Base-by-base conservation (phyloP, 2,329 filamentous ascomycete genomes). In the Botryotinia globosa region DNA sequence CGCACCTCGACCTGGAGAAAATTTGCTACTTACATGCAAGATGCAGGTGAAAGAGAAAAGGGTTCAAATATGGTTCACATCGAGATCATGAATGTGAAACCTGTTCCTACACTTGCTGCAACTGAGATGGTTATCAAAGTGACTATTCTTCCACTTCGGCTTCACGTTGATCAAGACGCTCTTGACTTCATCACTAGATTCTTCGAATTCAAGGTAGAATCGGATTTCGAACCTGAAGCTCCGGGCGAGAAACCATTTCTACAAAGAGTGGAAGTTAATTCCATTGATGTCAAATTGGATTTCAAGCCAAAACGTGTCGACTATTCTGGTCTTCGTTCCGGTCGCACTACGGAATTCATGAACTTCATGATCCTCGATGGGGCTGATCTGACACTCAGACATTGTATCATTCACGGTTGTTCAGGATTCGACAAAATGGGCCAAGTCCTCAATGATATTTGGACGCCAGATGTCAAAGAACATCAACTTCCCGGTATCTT, bases 221-320 rank as follows among this genome's bases (percentile, higher is more conserved):
- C 84, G 2, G 83, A 83, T 14, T 84, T 87, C 0, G 83, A 84
- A 7, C 85, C 89, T 44, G 83, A 85, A 4, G 87, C 89, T 1
- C 87, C 89, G 3, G 90, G 90, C 63, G 94, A 97, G 71, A 84
- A 91, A 10, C 93, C 94, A 0, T 99, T 98, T 81, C 85, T 99
- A 1, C 95, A 98, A 80, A 89, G 96, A 70, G 91, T 94, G 1
- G 96, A 98, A 82, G 87, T 99, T 64, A 92, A 93, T 76, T 89
- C 92, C 6, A 88, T 99, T 37, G 90, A 90, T 3, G 87, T 99
- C 72, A 94, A 92, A 79, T 89, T 97, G 5, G 96, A 99, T 82
- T 99, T 99, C 84, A 99, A 99, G 81, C 96, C 96, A 14, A 98
- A 99, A 82, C 90, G 94, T n/a, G 93, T 99, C 29, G 95, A 99